A percentile compares a stretch with the other conserved stretches of the same genome.
These are phyloP conservation scores for Epichloe typhina DNA, from an alignment of 2,329 filamentous ascomycete genomes.

Conservation along the genomic window DNA sequence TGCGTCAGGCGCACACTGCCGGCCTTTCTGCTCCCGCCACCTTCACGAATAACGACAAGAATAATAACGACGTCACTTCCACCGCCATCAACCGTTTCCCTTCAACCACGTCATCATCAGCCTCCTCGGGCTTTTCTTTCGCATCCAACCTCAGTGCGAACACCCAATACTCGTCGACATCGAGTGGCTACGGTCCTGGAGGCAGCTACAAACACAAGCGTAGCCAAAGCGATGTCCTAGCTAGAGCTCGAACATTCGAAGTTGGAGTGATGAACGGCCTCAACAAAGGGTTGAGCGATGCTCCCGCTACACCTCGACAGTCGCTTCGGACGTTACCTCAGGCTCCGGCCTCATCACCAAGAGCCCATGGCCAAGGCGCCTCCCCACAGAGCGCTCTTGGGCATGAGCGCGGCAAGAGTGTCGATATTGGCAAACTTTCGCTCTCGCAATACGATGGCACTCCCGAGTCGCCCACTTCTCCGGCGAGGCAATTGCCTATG, in stretches of 20 bases:
- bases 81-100: slow-evolving; percentile 43
- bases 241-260: slow-evolving; percentile 37
- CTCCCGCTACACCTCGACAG: slow-evolving; percentile 62
- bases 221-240: slow-evolving; percentile 58
- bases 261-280: slow-evolving; percentile 28
- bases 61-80: slow-evolving; percentile 28
- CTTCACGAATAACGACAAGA: background rate
- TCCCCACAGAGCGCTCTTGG: slow-evolving; percentile 12
- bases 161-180: slow-evolving; percentile 57
- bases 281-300: slow-evolving; percentile 40
- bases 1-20: slow-evolving; percentile 41
- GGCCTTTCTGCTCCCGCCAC: slow-evolving; percentile 18
- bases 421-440: slow-evolving; percentile 46
- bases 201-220: slow-evolving; percentile 47
- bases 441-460: slow-evolving; percentile 30
- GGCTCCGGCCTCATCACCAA: slow-evolving; percentile 37
- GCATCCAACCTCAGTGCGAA: slow-evolving; percentile 42
- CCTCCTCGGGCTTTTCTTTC: slow-evolving; percentile 54
- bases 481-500: slow-evolving; percentile 27
- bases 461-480: slow-evolving; percentile 27
- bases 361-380: slow-evolving; percentile 22
- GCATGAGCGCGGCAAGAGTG: slow-evolving; percentile 48
- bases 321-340: slow-evolving; percentile 65
- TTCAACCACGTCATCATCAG: slow-evolving; percentile 59
- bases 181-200: slow-evolving; percentile 38